A percentile compares a stretch with the other conserved stretches of the same genome.
Evolutionary conservation across 169 alveolate species (phyloP).

Genomic region (Eimeria tenella): DNA sequence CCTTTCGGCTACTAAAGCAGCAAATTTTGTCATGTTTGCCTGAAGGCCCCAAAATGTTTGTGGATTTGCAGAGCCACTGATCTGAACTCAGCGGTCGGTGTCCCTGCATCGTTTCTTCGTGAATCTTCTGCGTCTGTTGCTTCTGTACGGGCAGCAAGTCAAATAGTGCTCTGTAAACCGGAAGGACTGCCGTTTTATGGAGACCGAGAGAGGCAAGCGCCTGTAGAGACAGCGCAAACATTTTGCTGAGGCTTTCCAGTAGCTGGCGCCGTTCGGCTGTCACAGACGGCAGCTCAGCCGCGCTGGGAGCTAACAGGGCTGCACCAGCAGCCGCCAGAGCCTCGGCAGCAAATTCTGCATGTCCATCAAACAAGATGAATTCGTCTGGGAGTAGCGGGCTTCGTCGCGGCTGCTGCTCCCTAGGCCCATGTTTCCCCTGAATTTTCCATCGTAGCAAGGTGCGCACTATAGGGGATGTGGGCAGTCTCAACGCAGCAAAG

Average conservation of each 20-base stretch:
- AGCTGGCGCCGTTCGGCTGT: conserved; percentile 15
- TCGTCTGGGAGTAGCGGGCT: neutral
- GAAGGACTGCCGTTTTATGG: conserved; percentile 41
- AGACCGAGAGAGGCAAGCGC: conserved; percentile 47
- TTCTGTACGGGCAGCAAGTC: conserved; percentile 37
- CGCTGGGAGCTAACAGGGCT: neutral
- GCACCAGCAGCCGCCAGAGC: neutral
- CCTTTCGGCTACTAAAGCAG: neutral
- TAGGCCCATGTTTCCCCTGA: neutral
- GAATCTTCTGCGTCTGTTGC: neutral
- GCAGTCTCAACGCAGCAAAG: conserved; percentile 25
- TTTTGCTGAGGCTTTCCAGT: neutral
- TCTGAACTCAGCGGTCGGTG: neutral
- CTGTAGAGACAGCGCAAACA: conserved; percentile 29
- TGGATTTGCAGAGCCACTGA: conserved; percentile 8
- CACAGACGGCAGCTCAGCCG: neutral
- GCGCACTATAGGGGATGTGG: neutral
- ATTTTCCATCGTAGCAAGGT: neutral
- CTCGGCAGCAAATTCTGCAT: neutral
- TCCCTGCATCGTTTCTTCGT: neutral
- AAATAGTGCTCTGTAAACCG: conserved; percentile 11
- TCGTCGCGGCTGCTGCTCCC: neutral
- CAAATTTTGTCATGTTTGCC: neutral
- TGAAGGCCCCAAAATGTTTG: neutral
- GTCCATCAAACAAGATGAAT: neutral